Evolutionary conservation across 2,329 filamentous ascomycete genomes (phyloP), one percentile per base, ranked within the genome.

Genomic region (Curvularia sp.): DNA sequence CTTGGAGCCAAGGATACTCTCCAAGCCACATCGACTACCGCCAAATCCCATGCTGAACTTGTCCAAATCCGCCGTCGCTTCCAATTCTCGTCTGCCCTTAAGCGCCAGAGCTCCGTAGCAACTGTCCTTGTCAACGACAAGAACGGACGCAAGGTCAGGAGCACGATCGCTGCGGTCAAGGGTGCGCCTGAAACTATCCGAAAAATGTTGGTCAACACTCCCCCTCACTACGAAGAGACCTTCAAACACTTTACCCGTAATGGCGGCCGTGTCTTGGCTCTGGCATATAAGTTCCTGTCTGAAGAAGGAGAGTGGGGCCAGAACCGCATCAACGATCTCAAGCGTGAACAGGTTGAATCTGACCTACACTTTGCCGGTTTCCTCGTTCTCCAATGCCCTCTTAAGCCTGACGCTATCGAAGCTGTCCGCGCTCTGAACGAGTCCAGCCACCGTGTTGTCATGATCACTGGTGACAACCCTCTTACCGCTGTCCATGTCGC

Each of bases 391-490:
- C 94, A 97, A 77, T 97, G 93, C 71, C 95, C 95, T 5, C 84
- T 99, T 57, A 99, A 99, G 80, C 93, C 97, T 26, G 95, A 99
- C 76, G 95, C 95, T 47, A 91, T 96, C 79, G 89, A 95, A 76
- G 89, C 95, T 39, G 92, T 99, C 41, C 92, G 90, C 65, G 97
- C 98, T 92, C 85, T 99, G 69, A 99, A 97, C 75, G 95, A 99
- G 82, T 98, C 94, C 79, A 98, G 93, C 80, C 95, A 99, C 78
- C 92, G 95, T 69, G 93, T 97, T 47, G 91, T 99, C 68, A 99
- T 99, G 95, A 99, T 99, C 66, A 99, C 95, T 60, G 95, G 95
- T 75, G 95, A 99, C 78, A 99, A 99, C 77, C 94, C 95, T 12
- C 85, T 99, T 52, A 99, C 95, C 41, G 95, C 95, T 65, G 92